Conservation (phyloP, 2,329 filamentous ascomycete genomes). For the Fragosphaeria purpurea region DNA sequence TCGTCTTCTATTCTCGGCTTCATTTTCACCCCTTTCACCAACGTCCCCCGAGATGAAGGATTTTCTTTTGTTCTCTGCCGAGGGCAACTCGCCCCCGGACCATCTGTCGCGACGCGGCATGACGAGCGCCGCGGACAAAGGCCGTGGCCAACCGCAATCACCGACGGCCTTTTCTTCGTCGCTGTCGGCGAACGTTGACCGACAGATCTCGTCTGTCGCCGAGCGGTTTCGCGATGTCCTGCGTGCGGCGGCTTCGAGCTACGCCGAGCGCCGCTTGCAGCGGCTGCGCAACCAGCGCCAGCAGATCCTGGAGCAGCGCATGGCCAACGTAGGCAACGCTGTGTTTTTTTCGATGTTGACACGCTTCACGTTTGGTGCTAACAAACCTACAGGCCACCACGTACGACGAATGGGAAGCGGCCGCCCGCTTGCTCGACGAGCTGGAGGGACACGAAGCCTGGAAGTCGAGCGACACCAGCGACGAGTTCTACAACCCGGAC, state of each 20-base stretch:
- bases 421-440: conserved; percentile 66
- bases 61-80: conserved; percentile 5
- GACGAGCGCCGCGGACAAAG: background rate
- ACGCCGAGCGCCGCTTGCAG: conserved; percentile 1
- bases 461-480: conserved; percentile 53
- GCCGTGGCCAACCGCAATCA: background rate
- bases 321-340: conserved; percentile 9
- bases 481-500: conserved; percentile 52
- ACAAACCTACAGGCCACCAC: conserved; percentile 46
- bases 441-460: conserved; percentile 73
- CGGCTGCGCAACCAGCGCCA: conserved; percentile 7
- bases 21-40: background rate
- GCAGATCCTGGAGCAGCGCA: conserved; percentile 9
- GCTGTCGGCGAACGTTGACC: background rate
- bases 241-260: background rate
- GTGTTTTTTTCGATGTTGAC: too few species aligned
- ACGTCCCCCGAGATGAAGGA: conserved; percentile 1
- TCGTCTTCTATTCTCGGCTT: too few species aligned
- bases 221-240: conserved; percentile 1
- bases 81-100: background rate
- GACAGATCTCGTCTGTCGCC: conserved; percentile 6
- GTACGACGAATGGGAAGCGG: conserved; percentile 62
- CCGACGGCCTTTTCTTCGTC: background rate
- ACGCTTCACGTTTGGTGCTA: too few species aligned
- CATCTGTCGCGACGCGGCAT: background rate